Evolutionary conservation across 2,329 filamentous ascomycete genomes (phyloP).

Genomic region (Zymoseptoria ardabiliae): DNA sequence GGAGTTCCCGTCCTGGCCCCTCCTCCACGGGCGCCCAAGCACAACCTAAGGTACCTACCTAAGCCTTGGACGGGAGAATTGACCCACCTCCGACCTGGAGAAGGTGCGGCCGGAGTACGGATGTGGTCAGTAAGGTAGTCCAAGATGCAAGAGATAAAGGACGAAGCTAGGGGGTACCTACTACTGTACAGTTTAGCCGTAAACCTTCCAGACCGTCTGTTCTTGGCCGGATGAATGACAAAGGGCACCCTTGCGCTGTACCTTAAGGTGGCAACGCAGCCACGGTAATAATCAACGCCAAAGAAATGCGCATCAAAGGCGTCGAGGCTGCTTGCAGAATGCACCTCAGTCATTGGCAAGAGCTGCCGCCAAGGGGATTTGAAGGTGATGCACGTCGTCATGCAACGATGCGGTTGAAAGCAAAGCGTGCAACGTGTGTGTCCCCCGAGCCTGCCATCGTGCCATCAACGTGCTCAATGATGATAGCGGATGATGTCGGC

Average conservation of each 20-base stretch:
- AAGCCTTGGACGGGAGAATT: neutral
- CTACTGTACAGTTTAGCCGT: neutral
- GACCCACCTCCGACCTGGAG: neutral
- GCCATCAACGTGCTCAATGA: neutral
- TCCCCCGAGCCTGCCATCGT: neutral
- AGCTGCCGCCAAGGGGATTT: neutral
- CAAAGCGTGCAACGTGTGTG: neutral
- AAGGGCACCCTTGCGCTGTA: neutral
- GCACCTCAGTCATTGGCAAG: too few species aligned
- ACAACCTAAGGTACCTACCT: too few species aligned
- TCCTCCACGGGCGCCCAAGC: neutral
- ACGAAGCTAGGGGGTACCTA: neutral
- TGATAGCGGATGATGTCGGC: neutral
- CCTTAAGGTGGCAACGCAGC: too few species aligned
- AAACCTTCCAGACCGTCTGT: neutral
- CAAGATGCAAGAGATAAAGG: neutral
- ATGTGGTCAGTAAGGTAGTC: neutral
- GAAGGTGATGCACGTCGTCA: neutral
- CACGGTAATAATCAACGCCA: too few species aligned
- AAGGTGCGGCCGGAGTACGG: neutral
- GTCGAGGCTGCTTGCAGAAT: neutral
- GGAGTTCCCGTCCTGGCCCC: neutral
- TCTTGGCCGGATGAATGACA: neutral
- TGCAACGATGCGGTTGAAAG: neutral
- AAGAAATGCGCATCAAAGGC: neutral